Evolutionary conservation across 2,329 filamentous ascomycete genomes (phyloP).

Genomic region (Verticillium longisporum): DNA sequence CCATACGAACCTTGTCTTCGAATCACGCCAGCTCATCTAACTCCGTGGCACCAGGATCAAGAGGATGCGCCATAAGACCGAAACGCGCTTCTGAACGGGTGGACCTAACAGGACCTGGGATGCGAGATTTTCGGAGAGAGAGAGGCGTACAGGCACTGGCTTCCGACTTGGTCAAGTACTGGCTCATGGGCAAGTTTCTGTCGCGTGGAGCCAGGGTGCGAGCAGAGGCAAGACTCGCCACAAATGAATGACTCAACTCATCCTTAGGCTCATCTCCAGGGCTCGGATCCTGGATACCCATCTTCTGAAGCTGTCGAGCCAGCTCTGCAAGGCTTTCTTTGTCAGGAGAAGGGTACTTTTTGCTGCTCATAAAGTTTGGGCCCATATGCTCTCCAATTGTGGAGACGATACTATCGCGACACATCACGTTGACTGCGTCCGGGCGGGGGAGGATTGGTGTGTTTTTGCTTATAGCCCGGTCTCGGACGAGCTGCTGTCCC

Average conservation of each 20-base stretch:
- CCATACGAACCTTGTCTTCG: no score
- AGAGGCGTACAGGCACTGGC: not conserved
- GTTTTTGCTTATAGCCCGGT: not conserved
- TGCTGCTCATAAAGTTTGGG: constrained; percentile 11
- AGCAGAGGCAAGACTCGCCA: not conserved
- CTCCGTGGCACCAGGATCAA: constrained; percentile 17
- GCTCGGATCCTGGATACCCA: not conserved
- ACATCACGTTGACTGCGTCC: not conserved
- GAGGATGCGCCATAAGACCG: constrained; percentile 15
- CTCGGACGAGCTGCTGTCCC: not conserved
- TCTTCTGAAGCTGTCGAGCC: constrained; percentile 22
- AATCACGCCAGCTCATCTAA: constrained; percentile 22
- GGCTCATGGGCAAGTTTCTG: constrained; percentile 18
- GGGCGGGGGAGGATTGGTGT: not conserved
- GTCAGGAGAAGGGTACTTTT: constrained; percentile 39
- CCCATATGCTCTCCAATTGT: not conserved
- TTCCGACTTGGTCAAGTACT: not conserved
- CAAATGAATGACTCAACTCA: constrained; percentile 4
- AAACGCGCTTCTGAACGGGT: constrained; percentile 17
- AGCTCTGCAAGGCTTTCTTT: constrained; percentile 32
- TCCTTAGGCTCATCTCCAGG: not conserved
- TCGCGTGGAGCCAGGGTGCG: constrained; percentile 16
- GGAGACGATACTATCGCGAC: not conserved
- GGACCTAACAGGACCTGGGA: constrained; percentile 14
- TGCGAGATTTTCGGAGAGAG: constrained; percentile 9